phyloP scores from a whole-genome alignment of 2,329 filamentous ascomycete genomes.

The Fusarium nanum region DNA sequence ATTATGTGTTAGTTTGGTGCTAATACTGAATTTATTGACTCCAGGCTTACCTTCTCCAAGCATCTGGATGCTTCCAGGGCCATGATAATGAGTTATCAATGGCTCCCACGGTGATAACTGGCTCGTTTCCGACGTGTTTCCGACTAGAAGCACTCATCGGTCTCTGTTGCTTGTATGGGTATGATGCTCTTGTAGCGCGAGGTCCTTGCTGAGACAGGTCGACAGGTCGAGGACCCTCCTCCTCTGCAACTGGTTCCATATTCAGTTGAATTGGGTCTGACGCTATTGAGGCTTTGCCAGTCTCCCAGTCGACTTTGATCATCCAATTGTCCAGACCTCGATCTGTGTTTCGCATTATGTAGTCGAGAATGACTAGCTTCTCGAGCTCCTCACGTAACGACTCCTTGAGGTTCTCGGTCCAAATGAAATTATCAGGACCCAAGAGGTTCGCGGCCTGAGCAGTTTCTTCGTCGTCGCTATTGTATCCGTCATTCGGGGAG shows the following conservation, averaged over 20 bases:
- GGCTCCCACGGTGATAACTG: slow-evolving; percentile 83
- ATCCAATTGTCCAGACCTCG: slow-evolving; percentile 99
- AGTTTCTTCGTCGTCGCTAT: slow-evolving; percentile 68
- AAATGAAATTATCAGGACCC: slow-evolving; percentile 72
- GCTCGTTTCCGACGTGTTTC: slow-evolving; percentile 58
- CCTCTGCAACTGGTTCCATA: slow-evolving; percentile 62
- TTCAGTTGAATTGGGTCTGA: slow-evolving; percentile 81
- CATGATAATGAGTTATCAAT: slow-evolving; percentile 98
- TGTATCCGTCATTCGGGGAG: slow-evolving; percentile 71
- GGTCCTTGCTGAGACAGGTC: slow-evolving; percentile 59
- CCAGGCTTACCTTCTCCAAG: slow-evolving; percentile 69
- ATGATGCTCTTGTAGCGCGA: slow-evolving; percentile 59
- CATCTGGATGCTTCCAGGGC: slow-evolving; percentile 99
- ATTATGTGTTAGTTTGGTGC: not conserved
- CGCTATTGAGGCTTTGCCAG: slow-evolving; percentile 83
- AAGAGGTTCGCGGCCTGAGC: slow-evolving; percentile 64
- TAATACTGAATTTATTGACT: fast-evolving
- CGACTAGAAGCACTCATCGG: slow-evolving; percentile 81
- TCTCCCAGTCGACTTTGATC: slow-evolving; percentile 93
- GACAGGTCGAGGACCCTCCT: slow-evolving; percentile 70
- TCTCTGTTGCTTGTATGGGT: slow-evolving; percentile 81
- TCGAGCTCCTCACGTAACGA: slow-evolving; percentile 95
- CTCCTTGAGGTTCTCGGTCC: slow-evolving; percentile 90
- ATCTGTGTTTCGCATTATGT: slow-evolving; percentile 99
- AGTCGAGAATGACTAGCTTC: slow-evolving; percentile 96